A percentile compares a stretch with the other conserved stretches of the same genome.
These are phyloP conservation scores for Teunomyces gatunensis DNA, from an alignment of 805 yeast species.

Conservation along the genomic window DNA sequence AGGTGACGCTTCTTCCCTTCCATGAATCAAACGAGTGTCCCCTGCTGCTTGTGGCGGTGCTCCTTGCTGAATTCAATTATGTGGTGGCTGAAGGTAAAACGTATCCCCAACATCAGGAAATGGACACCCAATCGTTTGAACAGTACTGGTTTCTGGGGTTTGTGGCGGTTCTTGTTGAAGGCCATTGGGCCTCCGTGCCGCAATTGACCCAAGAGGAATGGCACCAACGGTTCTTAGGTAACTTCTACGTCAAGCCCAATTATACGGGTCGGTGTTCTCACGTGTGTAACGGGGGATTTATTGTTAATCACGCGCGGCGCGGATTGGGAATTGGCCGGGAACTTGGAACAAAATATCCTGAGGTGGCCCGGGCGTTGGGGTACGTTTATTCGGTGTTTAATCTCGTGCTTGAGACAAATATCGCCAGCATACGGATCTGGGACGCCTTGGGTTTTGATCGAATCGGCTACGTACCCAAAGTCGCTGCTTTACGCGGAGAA, in stretches of 20 bases:
- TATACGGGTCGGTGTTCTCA: conserved; percentile 83
- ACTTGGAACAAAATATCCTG: conserved; percentile 65
- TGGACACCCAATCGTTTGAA: conserved; percentile 49
- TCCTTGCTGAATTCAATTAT: conserved; percentile 54
- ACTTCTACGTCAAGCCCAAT: conserved; percentile 82
- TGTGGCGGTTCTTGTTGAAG: conserved; percentile 57
- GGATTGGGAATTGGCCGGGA: conserved; percentile 68
- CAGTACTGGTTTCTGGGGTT: conserved; percentile 68
- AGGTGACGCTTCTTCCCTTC: conserved; percentile 63
- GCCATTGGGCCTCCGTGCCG: conserved; percentile 18
- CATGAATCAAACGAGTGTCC: conserved; percentile 52
- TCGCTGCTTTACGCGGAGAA: conserved; percentile 66
- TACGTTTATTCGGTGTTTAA: conserved; percentile 83
- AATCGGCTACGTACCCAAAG: conserved; percentile 73
- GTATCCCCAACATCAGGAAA: conserved; percentile 55
- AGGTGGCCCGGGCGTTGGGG: conserved; percentile 76
- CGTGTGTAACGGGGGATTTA: conserved; percentile 83
- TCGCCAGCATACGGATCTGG: conserved; percentile 78
- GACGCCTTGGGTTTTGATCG: conserved; percentile 77
- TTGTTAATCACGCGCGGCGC: conserved; percentile 58
- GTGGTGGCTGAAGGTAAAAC: conserved; percentile 75
- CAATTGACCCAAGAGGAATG: conserved; percentile 23
- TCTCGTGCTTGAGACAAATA: conserved; percentile 78
- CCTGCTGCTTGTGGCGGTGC: conserved; percentile 39
- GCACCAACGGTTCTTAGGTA: conserved; percentile 58